Evolutionary conservation across 202 grass and related monocot species (phyloP).

Genomic region (Musa balbisiana): DNA sequence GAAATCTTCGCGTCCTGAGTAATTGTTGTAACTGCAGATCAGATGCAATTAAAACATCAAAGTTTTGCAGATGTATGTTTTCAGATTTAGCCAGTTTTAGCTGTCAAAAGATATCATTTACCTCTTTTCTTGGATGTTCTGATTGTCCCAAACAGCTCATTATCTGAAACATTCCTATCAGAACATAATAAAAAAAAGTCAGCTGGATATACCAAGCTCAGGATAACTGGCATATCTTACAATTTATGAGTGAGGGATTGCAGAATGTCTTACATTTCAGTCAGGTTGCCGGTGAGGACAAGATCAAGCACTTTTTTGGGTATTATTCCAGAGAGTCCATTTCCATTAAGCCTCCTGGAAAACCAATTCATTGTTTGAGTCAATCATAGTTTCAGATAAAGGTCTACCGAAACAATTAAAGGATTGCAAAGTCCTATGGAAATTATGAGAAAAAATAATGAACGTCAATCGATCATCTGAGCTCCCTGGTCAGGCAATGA

Average conservation of each 20-base stretch:
- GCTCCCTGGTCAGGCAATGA: too few species aligned
- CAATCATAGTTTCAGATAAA: neutral
- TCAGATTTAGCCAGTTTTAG: too few species aligned
- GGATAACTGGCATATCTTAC: too few species aligned
- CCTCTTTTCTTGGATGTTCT: conserved; percentile 23
- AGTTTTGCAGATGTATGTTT: neutral
- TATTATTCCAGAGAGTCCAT: conserved; percentile 34
- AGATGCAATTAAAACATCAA: neutral
- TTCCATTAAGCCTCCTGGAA: conserved; percentile 44
- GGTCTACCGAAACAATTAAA: too few species aligned
- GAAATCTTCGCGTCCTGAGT: conserved; percentile 20
- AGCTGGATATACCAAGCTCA: too few species aligned
- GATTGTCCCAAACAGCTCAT: conserved; percentile 23
- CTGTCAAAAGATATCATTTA: neutral
- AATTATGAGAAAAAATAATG: too few species aligned
- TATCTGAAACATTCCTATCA: conserved; percentile 31
- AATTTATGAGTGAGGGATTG: neutral
- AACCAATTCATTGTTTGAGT: neutral
- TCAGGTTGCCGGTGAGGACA: conserved; percentile 37
- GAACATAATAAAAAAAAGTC: neutral
- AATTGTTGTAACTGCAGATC: conserved; percentile 18
- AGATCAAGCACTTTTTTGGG: conserved; percentile 48
- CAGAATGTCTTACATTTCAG: conserved; percentile 39
- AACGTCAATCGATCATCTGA: too few species aligned
- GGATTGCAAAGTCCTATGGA: too few species aligned